Base-by-base conservation (phyloP, 2,329 filamentous ascomycete species). In the Lachnellula cervina region DNA sequence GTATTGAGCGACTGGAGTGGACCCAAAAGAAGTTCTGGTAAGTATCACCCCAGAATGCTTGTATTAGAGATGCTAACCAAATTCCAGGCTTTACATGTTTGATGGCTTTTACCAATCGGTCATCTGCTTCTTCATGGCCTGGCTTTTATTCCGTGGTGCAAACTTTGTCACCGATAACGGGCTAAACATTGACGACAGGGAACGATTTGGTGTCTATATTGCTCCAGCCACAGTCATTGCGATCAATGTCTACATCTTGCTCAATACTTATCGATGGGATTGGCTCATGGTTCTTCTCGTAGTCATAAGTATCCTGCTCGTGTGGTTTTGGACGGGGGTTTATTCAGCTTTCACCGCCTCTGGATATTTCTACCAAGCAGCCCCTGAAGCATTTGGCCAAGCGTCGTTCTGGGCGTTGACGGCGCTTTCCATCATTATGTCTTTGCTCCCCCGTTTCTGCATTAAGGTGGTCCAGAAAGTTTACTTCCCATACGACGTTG, bases 231-330 rank as follows among this genome's bases (percentile, higher is more conserved):
- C 90, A 6, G 86, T 99, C 56, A 76, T 96, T 63, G 87, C 90
- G 42, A 95, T 96, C 77, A 99, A 99, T 72, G 76, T 87, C 57
- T 99, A 97, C 76, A 90, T 99, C 64, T 77, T 99, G 62, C 85
- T 97, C 76, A 99, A 99, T 74, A 95, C 89, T 0, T 97, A 96
- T 72, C 84, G 93, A 58, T 99, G 94, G 94, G 94, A 99, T 71
- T 99, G 93, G 93, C 78, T 99, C 66, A 95, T 95, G 74, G 73
- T 92, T 21, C 76, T 96, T 57, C 87, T 97, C 59, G 87, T 95
- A 51, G 74, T 74, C 23, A 81, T 97, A 71, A 96, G 91, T 73
- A 88, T 88, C 59, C 71, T 97, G 32, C 82, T 97, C 66, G 83
- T 97, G 68, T 99, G 91, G 78, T 88, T 96, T 76, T 97, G 94